Evolutionary conservation across 2,329 filamentous ascomycete species (phyloP).

Genomic region (Microsporum ferrugineum): DNA sequence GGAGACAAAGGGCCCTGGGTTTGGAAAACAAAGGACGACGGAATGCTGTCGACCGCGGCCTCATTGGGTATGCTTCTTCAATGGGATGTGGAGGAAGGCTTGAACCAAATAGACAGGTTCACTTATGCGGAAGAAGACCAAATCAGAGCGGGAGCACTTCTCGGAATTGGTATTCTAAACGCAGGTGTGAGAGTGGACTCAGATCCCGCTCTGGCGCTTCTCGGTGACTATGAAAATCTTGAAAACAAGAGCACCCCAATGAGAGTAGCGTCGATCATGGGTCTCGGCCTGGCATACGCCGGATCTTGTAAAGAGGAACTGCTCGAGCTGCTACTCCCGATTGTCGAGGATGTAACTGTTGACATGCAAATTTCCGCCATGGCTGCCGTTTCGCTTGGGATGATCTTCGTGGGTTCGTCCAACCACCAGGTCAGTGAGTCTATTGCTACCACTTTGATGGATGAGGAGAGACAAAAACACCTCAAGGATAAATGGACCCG

Average conservation of each 20-base stretch:
- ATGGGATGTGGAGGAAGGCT: slow-evolving; percentile 84
- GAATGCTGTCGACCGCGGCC: slow-evolving; percentile 92
- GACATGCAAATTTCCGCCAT: slow-evolving; percentile 96
- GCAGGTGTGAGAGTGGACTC: slow-evolving; percentile 81
- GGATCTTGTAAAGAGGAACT: slow-evolving; percentile 86
- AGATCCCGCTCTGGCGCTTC: slow-evolving; percentile 77
- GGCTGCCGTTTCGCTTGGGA: slow-evolving; percentile 79
- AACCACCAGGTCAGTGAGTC: slow-evolving; percentile 84
- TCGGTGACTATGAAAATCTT: slow-evolving; percentile 70
- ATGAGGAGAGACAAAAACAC: slow-evolving; percentile 81
- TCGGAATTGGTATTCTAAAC: slow-evolving; percentile 93
- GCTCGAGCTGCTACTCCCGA: slow-evolving; percentile 72
- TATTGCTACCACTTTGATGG: slow-evolving; percentile 83
- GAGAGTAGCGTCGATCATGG: slow-evolving; percentile 83
- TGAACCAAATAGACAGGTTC: slow-evolving; percentile 91
- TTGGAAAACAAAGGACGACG: slow-evolving; percentile 98
- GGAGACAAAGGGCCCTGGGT: slow-evolving; percentile 88
- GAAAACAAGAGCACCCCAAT: slow-evolving; percentile 66
- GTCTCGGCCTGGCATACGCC: slow-evolving; percentile 84
- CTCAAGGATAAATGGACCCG: slow-evolving; percentile 97
- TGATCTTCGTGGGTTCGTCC: slow-evolving; percentile 87
- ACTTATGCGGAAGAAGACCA: slow-evolving; percentile 72
- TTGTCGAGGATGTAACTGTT: slow-evolving; percentile 69
- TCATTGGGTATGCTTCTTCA: slow-evolving; percentile 83
- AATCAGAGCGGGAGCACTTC: slow-evolving; percentile 81